Conservation (phyloP, 495 filamentous ascomycete species). For the Penicillium cinerascens region DNA sequence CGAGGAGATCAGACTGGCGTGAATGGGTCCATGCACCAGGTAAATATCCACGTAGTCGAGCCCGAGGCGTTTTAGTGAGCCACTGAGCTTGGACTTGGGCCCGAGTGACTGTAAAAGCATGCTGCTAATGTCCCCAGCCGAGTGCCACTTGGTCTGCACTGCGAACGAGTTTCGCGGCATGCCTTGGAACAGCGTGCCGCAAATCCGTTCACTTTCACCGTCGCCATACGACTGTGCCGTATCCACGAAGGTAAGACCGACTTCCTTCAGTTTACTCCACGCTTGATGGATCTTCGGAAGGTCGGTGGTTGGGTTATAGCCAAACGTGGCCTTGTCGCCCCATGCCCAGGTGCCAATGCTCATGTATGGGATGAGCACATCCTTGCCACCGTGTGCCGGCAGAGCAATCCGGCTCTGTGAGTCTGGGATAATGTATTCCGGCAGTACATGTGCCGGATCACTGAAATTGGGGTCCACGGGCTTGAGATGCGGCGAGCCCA, state of each 20-base stretch:
- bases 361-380: conserved; percentile 29
- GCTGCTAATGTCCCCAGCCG: conserved; percentile 11
- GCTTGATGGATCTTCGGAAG: conserved; percentile 29
- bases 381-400: conserved; percentile 9
- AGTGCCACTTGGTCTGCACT: conserved; percentile 27
- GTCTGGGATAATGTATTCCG: conserved; percentile 12
- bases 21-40: conserved; percentile 62
- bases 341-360: conserved; percentile 40
- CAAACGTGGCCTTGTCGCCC: conserved; percentile 42
- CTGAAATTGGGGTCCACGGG: conserved; percentile 19
- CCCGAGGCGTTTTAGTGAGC: conserved; percentile 58
- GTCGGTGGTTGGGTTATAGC: conserved; percentile 28
- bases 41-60: conserved; percentile 79
- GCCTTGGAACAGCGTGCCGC: conserved; percentile 29
- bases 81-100: conserved; percentile 13
- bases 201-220: conserved; percentile 38
- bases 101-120: conserved; percentile 17
- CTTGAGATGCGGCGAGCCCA: conserved; percentile 27
- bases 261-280: conserved; percentile 27
- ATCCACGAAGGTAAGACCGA: conserved; percentile 38
- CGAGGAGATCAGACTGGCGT: conserved; percentile 19
- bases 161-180: conserved; percentile 32
- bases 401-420: conserved; percentile 18
- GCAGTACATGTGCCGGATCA: conserved; percentile 21
- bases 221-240: conserved; percentile 39